A percentile compares a stretch with the other conserved stretches of the same genome.
Conservation (phyloP, 192 early-diverging fungal species). For the Phlyctochytrium bullatum region DNA sequence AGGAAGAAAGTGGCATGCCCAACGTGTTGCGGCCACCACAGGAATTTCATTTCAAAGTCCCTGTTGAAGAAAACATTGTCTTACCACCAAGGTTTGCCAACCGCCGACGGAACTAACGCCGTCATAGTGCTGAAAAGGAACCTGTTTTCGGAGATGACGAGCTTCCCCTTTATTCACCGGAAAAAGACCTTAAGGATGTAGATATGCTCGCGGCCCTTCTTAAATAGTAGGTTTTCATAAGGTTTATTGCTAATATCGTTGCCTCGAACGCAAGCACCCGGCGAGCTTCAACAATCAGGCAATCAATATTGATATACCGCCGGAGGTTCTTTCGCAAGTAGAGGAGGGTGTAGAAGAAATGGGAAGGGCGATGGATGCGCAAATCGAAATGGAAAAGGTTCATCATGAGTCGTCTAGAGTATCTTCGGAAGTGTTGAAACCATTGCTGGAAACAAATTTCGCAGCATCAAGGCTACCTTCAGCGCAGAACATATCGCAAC, state of each 20-base stretch:
- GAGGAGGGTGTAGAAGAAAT: constrained; percentile 33
- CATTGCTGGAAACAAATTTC: neutral
- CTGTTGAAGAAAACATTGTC: too few species aligned
- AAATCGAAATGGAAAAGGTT: constrained; percentile 4
- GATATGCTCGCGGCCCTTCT: neutral
- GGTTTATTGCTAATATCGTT: constrained; percentile 17
- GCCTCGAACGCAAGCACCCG: constrained; percentile 58
- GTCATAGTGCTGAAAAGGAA: neutral
- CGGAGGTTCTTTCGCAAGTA: constrained; percentile 40
- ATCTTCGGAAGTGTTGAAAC: neutral
- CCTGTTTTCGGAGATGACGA: neutral
- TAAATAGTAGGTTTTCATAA: neutral
- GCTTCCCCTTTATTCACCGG: neutral
- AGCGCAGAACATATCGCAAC: neutral
- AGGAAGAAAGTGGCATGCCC: neutral
- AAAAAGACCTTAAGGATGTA: neutral
- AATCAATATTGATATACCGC: constrained; percentile 28
- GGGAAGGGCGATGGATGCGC: neutral
- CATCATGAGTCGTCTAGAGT: neutral
- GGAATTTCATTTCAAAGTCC: too few species aligned
- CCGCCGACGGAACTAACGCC: too few species aligned
- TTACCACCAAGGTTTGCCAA: too few species aligned
- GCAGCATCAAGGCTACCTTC: neutral
- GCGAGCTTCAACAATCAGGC: constrained; percentile 52
- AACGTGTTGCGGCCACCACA: too few species aligned